Percentiles rank a stretch among this genome's conserved stretches.
phyloP scores from a whole-genome alignment of 305 asterid species.

The Fraxinus albicans region DNA sequence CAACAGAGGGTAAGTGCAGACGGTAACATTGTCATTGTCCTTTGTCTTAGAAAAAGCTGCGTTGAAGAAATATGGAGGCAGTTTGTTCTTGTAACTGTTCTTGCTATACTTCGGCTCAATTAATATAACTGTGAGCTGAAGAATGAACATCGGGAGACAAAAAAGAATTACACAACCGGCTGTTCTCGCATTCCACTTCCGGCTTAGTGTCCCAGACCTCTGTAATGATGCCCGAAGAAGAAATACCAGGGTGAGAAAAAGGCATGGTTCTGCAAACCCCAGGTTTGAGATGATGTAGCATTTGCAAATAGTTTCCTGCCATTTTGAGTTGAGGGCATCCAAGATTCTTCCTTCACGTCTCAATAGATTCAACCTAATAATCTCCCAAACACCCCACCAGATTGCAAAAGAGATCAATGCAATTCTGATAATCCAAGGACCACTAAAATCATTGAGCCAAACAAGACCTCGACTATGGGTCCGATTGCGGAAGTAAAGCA shows the following conservation, averaged over 20 bases:
- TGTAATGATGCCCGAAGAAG: slow-evolving; percentile 83
- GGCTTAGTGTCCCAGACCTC: slow-evolving; percentile 57
- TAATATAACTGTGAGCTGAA: no score
- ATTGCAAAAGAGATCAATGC: slow-evolving; percentile 51
- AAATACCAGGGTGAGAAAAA: slow-evolving; percentile 64
- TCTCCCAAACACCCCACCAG: slow-evolving; percentile 87
- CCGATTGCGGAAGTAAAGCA: slow-evolving; percentile 61
- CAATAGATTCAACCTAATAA: slow-evolving; percentile 57
- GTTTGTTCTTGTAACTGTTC: no score
- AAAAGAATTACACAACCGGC: no score
- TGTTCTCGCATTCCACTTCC: slow-evolving; percentile 58
- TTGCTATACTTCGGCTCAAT: no score
- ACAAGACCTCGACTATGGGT: slow-evolving; percentile 48
- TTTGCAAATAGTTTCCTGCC: slow-evolving; percentile 82
- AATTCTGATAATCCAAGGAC: slow-evolving; percentile 81
- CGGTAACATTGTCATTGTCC: no score
- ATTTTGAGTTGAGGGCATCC: slow-evolving; percentile 47
- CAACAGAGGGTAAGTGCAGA: no score
- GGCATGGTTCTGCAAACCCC: slow-evolving; percentile 83
- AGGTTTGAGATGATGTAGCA: slow-evolving; percentile 76
- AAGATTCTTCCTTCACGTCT: slow-evolving; percentile 61
- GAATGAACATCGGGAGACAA: no score
- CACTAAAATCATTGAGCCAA: slow-evolving; percentile 66
- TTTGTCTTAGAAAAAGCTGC: no score
- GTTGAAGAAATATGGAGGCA: no score